Evolutionary conservation across 805 yeast species (phyloP).

Genomic region (Metschnikowia kunwiensis): DNA sequence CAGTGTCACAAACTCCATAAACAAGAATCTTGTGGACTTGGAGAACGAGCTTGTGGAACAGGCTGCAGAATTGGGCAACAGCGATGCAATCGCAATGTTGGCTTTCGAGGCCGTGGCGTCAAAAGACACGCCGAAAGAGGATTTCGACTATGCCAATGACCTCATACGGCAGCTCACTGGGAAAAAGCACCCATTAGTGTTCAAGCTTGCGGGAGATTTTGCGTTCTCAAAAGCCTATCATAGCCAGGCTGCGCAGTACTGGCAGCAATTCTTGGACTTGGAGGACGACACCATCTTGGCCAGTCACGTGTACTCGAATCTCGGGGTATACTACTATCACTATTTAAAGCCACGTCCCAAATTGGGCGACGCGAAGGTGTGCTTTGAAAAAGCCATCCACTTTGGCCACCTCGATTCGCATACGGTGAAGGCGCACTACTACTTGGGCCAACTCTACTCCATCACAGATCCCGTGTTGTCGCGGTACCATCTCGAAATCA

Average conservation of each 20-base stretch:
- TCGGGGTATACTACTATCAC: slow-evolving; percentile 60
- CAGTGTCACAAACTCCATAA: slow-evolving; percentile 55
- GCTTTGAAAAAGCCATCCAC: slow-evolving; percentile 58
- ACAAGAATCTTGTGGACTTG: slow-evolving; percentile 52
- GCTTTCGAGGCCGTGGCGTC: slow-evolving; percentile 58
- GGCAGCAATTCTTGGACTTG: slow-evolving; percentile 52
- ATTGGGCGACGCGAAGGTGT: slow-evolving; percentile 49
- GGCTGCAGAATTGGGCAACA: slow-evolving; percentile 80
- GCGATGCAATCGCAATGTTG: slow-evolving; percentile 73
- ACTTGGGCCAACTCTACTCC: slow-evolving; percentile 67
- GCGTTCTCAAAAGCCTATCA: slow-evolving; percentile 49
- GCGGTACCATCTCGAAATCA: slow-evolving; percentile 67
- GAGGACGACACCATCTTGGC: slow-evolving; percentile 59
- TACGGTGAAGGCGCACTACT: slow-evolving; percentile 67
- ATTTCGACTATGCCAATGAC: slow-evolving; percentile 57
- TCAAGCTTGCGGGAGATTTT: slow-evolving; percentile 77
- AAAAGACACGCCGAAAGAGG: slow-evolving; percentile 41
- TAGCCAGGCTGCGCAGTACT: slow-evolving; percentile 58
- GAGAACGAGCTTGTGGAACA: slow-evolving; percentile 75
- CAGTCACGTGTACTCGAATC: slow-evolving; percentile 67
- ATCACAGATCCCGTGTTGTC: slow-evolving; percentile 63
- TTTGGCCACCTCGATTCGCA: slow-evolving; percentile 62
- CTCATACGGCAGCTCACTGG: slow-evolving; percentile 58
- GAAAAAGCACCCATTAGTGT: slow-evolving; percentile 65
- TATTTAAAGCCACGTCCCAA: slow-evolving; percentile 41